Evolutionary conservation across 768 basidiomycete genomes (phyloP).

Genomic region (Symmetrospora coprosmae): DNA sequence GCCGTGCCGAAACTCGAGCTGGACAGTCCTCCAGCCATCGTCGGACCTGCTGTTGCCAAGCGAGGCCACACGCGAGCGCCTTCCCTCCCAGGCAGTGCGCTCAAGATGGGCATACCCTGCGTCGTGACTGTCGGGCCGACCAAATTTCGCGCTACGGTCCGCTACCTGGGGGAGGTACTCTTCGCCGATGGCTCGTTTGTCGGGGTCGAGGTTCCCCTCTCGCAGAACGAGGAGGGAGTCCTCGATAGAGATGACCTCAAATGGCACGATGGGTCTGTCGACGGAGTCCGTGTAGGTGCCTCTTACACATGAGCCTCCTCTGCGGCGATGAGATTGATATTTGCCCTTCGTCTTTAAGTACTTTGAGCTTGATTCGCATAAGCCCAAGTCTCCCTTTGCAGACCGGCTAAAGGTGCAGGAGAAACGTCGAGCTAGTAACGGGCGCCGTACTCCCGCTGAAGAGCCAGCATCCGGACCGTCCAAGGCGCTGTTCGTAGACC

Average conservation of each 20-base stretch:
- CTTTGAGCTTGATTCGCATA: neutral
- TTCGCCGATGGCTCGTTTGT: conserved; percentile 8
- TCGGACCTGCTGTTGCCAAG: too few relatives aligned
- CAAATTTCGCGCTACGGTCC: conserved; percentile 4
- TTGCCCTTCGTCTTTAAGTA: neutral
- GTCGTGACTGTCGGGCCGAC: neutral
- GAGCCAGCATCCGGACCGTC: neutral
- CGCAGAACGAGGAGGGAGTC: neutral
- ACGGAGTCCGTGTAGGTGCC: neutral
- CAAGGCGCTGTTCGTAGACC: neutral
- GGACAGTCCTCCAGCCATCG: too few relatives aligned
- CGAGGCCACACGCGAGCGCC: too few relatives aligned
- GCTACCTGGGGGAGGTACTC: conserved; percentile 11
- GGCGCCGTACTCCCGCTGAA: neutral
- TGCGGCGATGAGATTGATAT: too few relatives aligned
- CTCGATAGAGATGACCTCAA: neutral
- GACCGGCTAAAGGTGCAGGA: neutral
- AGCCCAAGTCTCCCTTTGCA: neutral
- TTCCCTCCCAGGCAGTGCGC: neutral
- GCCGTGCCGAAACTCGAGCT: too few relatives aligned
- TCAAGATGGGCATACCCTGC: conserved; percentile 15
- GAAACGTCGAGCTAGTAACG: neutral
- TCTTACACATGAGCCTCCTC: neutral
- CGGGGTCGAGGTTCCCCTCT: neutral
- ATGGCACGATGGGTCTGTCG: conserved; percentile 11